Percentiles rank a stretch among this genome's conserved stretches.
phyloP scores from a whole-genome alignment of 495 filamentous ascomycete genomes.

The Penicillium paxilli region DNA sequence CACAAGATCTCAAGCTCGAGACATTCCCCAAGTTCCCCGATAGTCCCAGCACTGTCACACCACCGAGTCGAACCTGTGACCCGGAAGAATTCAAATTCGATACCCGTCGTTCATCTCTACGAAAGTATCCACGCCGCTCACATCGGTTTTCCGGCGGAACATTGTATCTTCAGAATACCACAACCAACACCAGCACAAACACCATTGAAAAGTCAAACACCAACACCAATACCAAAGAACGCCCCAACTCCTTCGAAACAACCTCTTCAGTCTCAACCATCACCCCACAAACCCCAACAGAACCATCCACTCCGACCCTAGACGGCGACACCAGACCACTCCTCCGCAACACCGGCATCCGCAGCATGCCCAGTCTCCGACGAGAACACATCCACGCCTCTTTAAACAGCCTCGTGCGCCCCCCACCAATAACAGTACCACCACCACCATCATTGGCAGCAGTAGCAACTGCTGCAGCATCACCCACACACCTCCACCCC shows the following conservation, averaged over 20 bases:
- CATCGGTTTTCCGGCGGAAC: conserved; percentile 40
- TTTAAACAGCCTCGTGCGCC: conserved; percentile 26
- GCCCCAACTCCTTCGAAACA: conserved; percentile 23
- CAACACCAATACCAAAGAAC: neutral
- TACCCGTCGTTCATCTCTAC: conserved; percentile 21
- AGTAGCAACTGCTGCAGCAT: too few species aligned
- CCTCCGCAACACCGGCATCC: conserved; percentile 18
- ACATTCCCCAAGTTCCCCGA: neutral
- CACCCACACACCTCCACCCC: conserved; percentile 16
- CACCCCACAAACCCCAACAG: conserved; percentile 11
- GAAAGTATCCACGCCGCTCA: conserved; percentile 31
- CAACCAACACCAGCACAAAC: conserved; percentile 10
- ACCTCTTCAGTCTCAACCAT: conserved; percentile 17
- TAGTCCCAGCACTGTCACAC: conserved; percentile 4
- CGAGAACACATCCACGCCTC: conserved; percentile 26
- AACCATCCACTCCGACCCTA: neutral
- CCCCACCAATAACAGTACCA: conserved; percentile 14
- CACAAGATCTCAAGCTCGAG: conserved; percentile 28
- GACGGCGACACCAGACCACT: conserved; percentile 15
- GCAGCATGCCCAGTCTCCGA: conserved; percentile 27
- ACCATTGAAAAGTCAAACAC: too few species aligned
- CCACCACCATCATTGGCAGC: conserved; percentile 23
- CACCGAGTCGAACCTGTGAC: conserved; percentile 9
- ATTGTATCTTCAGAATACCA: conserved; percentile 23
- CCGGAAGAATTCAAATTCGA: conserved; percentile 17